Base-by-base conservation (phyloP, 768 basidiomycete genomes). In the Rhodocollybia butyracea region DNA sequence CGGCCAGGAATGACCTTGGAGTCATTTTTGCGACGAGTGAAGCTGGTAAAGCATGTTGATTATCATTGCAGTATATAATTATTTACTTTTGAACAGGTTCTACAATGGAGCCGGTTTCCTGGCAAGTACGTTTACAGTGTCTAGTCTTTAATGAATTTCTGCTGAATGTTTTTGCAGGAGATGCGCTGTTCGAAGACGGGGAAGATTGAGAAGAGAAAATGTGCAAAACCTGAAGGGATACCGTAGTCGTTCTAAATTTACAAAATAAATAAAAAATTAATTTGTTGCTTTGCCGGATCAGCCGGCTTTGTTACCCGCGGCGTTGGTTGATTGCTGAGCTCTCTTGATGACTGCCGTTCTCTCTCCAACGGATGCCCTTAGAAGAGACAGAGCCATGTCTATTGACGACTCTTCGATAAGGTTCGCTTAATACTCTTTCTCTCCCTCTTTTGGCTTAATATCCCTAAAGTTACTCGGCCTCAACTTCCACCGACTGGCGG, bases 11-110 rank as follows among this genome's bases (percentile, higher is more conserved):
- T 66, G 88, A 94, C 60, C 80, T 96, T 3, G 94, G 94, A 0
- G 94, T 96, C 8, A 88, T 95, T 51, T 94, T 91, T 67, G 94
- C 93, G 11, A 88, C 86, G 6, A 91, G 89, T 67, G 92, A 94
- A 72, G 86, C 88, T 46, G 91, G 91, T 84, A 63, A 62, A 77
- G 73, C 19, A 32, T n/a, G 21, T 27, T 47, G 30, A 30, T 13
- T 32, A 27, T 22, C 21, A 24, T 22, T 46, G 27, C 13, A 56
- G 53, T 30, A 52, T 21, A 50, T 22, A 51, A 10, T 26, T 46
- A 4, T 29, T 5, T 30, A 24, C 27, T 12, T 46, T 36, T 29
- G 40, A 7, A 30, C 62, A 91, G 90, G 91, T 52, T 84, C 81
- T 10, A 88, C 88, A 22, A 86, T 94, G 82, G 85, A 89, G 55